Evolutionary conservation across 495 filamentous ascomycete genomes (phyloP).

Genomic region (Tuber calosporum): DNA sequence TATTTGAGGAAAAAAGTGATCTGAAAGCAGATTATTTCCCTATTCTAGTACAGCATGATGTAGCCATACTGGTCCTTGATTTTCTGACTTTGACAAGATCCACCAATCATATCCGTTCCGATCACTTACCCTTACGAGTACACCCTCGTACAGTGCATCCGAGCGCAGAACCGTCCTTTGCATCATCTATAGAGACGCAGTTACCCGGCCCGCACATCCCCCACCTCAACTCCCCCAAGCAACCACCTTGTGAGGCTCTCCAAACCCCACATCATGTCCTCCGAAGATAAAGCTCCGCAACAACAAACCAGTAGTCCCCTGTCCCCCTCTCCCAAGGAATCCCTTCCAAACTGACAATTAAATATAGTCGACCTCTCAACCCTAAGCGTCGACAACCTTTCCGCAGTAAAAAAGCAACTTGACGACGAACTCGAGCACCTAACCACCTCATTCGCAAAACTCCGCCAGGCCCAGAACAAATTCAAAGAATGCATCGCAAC

Average conservation of each 20-base stretch:
- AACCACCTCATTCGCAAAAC: conserved; percentile 75
- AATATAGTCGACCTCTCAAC: conserved; percentile 56
- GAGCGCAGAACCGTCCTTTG: too few relatives aligned
- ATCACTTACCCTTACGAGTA: neutral
- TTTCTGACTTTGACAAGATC: too few relatives aligned
- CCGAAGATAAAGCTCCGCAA: neutral
- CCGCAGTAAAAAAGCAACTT: conserved; percentile 79
- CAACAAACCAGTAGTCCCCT: neutral
- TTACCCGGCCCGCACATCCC: neutral
- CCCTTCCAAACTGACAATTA: neutral
- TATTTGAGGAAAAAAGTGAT: too few relatives aligned
- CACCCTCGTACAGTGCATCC: neutral
- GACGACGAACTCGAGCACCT: conserved; percentile 92
- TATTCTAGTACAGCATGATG: too few relatives aligned
- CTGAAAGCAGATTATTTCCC: too few relatives aligned
- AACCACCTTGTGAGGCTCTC: neutral
- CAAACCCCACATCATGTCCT: neutral
- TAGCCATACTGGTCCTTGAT: too few relatives aligned
- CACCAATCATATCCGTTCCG: too few relatives aligned
- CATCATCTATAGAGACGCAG: neutral
- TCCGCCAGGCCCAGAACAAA: conserved; percentile 79
- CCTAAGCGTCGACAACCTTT: conserved; percentile 48
- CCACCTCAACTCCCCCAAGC: neutral
- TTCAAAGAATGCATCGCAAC: conserved; percentile 81
- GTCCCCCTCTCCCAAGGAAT: neutral